phyloP scores from a whole-genome alignment of 2,329 filamentous ascomycete species.

The Colletotrichum noveboracense region DNA sequence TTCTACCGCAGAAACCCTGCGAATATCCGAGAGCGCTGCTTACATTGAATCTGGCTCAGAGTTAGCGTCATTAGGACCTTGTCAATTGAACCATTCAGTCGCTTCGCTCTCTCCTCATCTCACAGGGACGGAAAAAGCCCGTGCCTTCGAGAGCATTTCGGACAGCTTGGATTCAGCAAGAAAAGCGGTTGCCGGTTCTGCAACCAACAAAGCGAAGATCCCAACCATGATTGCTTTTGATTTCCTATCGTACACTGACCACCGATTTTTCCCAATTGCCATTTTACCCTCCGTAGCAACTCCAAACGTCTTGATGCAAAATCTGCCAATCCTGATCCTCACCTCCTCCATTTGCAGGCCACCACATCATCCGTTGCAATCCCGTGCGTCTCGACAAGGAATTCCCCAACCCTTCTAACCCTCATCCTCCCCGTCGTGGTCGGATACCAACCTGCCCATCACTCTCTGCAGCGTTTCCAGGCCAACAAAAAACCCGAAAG shows the following conservation, averaged over 20 bases:
- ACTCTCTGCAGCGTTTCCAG: background rate
- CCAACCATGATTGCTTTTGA: background rate
- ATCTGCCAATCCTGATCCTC: background rate
- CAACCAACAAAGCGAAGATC: background rate
- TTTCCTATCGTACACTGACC: background rate
- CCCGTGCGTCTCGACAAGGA: background rate
- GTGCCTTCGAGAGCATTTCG: too few relatives aligned
- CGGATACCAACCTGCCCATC: background rate
- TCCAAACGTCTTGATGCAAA: background rate
- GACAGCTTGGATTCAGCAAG: background rate
- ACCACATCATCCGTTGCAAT: background rate
- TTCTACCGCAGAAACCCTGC: background rate
- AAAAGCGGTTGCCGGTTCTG: background rate
- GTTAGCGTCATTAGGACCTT: background rate
- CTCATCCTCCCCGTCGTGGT: background rate
- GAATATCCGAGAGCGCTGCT: background rate
- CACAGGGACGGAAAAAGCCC: fast-evolving
- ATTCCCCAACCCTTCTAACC: background rate
- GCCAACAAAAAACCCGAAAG: background rate
- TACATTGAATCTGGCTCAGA: background rate
- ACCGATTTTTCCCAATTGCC: background rate
- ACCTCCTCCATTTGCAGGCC: fast-evolving
- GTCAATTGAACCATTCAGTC: background rate
- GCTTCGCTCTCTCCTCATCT: background rate
- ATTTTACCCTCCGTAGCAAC: background rate